These are phyloP conservation scores for Pseudomassariella vexata DNA, from an alignment of 2,329 filamentous ascomycete genomes.

Conservation along the genomic window DNA sequence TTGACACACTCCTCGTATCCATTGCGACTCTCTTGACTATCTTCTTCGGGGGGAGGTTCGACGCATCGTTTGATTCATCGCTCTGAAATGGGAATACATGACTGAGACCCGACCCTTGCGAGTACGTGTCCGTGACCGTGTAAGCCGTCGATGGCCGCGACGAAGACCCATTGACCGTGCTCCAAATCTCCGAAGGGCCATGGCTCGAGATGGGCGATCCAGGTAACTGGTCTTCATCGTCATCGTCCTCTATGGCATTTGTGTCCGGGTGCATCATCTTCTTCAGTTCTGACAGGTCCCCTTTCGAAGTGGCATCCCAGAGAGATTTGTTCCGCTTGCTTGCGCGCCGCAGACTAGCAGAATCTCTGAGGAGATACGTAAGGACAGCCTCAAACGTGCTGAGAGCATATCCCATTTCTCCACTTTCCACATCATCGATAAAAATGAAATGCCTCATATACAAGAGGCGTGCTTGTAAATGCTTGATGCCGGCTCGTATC, in stretches of 20 bases:
- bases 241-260: slow-evolving; percentile 38
- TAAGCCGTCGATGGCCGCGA: slow-evolving; percentile 35
- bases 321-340: slow-evolving; percentile 80
- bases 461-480: slow-evolving; percentile 81
- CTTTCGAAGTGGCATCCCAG: slow-evolving; percentile 81
- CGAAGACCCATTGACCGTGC: slow-evolving; percentile 38
- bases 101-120: slow-evolving; percentile 55
- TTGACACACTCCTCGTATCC: slow-evolving; percentile 84
- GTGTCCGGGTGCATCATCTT: slow-evolving; percentile 71
- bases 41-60: slow-evolving; percentile 33
- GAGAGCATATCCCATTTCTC: slow-evolving; percentile 91
- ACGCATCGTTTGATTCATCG: slow-evolving; percentile 37
- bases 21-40: slow-evolving; percentile 77
- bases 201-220: slow-evolving; percentile 34
- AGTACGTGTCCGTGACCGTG: slow-evolving; percentile 44
- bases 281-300: slow-evolving; percentile 68
- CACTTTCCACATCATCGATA: slow-evolving; percentile 93
- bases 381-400: slow-evolving; percentile 95
- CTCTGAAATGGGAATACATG: slow-evolving; percentile 92
- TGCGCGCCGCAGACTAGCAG: slow-evolving; percentile 72
- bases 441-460: slow-evolving; percentile 98
- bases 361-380: slow-evolving; percentile 79
- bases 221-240: slow-evolving; percentile 33
- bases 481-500: slow-evolving; percentile 80
- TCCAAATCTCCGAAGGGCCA: slow-evolving; percentile 42